Conservation (phyloP, 1,284 basidiomycete species). For the Coniophora puteana region DNA sequence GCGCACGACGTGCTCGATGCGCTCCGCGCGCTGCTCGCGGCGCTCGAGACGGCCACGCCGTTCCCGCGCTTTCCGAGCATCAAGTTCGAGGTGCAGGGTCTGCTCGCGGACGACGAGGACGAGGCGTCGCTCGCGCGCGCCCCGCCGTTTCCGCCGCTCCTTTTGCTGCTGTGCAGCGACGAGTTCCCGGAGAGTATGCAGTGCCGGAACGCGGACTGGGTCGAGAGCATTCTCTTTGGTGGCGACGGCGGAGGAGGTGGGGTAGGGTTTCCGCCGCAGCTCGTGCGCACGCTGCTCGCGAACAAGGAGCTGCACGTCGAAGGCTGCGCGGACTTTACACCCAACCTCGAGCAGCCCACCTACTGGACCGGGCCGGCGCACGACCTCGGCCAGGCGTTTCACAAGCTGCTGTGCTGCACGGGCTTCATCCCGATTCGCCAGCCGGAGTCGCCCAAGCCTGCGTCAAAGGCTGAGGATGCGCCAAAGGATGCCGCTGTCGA, state of each 20-base stretch:
- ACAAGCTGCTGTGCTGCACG: conserved; percentile 34
- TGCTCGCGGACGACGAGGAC: conserved; percentile 12
- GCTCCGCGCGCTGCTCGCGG: conserved; percentile 24
- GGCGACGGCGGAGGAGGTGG: too few species aligned
- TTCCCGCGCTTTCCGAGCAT: conserved; percentile 19
- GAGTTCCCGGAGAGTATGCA: conserved; percentile 6
- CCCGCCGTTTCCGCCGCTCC: conserved; percentile 17
- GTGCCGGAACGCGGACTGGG: neutral
- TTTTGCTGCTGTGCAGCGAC: conserved; percentile 19
- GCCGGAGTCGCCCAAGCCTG: too few species aligned
- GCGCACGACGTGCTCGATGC: conserved; percentile 11
- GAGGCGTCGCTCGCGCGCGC: conserved; percentile 8
- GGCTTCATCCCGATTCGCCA: conserved; percentile 29
- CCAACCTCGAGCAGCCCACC: conserved; percentile 14
- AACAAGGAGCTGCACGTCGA: conserved; percentile 13
- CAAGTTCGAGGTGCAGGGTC: conserved; percentile 13
- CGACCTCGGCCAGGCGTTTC: conserved; percentile 28
- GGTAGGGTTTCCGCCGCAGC: conserved; percentile 23
- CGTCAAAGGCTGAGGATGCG: neutral
- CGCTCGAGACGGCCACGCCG: conserved; percentile 28
- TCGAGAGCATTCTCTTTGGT: too few species aligned
- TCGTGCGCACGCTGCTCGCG: conserved; percentile 24
- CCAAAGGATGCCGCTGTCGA: too few species aligned
- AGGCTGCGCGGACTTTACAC: conserved; percentile 20
- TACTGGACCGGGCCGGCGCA: conserved; percentile 19